phyloP scores from a whole-genome alignment of 352 stramenopile genomes.

The Phytophthora constricta region DNA sequence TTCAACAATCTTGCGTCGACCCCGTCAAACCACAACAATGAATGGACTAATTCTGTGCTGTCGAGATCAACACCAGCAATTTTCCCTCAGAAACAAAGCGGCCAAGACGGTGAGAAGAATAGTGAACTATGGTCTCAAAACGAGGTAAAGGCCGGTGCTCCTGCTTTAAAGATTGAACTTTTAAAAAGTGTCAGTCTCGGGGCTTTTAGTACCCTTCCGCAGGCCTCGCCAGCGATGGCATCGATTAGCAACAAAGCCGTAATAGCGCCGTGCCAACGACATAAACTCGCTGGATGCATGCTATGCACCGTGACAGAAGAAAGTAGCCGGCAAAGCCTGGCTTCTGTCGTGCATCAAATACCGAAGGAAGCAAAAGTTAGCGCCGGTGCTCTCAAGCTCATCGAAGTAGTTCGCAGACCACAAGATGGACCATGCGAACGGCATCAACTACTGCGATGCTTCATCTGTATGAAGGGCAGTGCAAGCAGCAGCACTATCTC shows the following conservation, averaged over 20 bases:
- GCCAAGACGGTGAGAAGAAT: not conserved
- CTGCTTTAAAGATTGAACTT: conserved; percentile 18
- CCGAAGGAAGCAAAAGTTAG: not conserved
- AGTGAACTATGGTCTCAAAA: not conserved
- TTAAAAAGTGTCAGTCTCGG: conserved; percentile 16
- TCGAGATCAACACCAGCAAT: conserved; percentile 21
- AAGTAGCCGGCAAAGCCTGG: conserved; percentile 6
- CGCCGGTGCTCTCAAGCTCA: not conserved
- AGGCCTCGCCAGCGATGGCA: not conserved
- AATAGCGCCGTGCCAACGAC: conserved; percentile 45
- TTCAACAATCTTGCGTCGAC: conserved; percentile 4
- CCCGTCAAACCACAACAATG: conserved; percentile 2
- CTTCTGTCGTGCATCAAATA: not conserved
- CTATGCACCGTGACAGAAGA: conserved; percentile 51
- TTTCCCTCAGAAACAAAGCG: conserved; percentile 13
- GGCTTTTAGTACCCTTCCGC: conserved; percentile 8
- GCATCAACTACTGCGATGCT: conserved; percentile 64
- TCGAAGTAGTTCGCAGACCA: conserved; percentile 7
- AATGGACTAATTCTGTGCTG: conserved; percentile 20
- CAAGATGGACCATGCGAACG: conserved; percentile 45
- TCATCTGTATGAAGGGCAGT: conserved; percentile 59
- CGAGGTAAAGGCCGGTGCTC: not conserved
- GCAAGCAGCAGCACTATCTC: not conserved
- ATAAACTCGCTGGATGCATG: conserved; percentile 71
- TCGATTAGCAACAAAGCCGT: not conserved